Evolutionary conservation across 495 filamentous ascomycete genomes (phyloP), one percentile per base, ranked within the genome.

Genomic region (Daldinia bambusicola): DNA sequence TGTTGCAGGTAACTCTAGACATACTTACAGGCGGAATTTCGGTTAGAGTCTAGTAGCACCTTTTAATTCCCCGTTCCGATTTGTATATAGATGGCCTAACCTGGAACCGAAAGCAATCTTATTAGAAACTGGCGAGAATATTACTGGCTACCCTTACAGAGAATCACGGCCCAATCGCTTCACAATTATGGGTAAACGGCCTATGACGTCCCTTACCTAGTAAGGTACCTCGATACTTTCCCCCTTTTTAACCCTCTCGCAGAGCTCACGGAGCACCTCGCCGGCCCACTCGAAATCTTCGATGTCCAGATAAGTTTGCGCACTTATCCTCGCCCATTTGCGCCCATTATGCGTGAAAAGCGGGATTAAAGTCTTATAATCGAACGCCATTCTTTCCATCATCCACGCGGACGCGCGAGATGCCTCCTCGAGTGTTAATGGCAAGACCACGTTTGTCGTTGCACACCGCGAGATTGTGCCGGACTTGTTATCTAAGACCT

Each of bases 211-310:
- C 26, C 26, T 26, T 1, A 26, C 26, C 26, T 26, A 26, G 26
- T 26, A 26, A 26, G 3, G 26, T 0, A 34, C 32, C n/a, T 70
- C 45, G 56, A 62, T 65, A 57, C 81, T 87, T 73, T 90, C 88
- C 41, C 84, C 87, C 67, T 75, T 82, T 57, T 78, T 80, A 34
- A 90, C 89, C 72, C 88, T 80, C 55, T 82, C 83, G 74, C 88
- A 91, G 32, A 95, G 63, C 40, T 85, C 82, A 75, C 86, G 86
- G 73, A 96, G 74, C 36, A 85, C 77, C 48, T 80, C 67, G 0
- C 81, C 93, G 18, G 84, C 84, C 88, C 89, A 92, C 76, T 90
- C 88, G 72, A 96, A 96, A 81, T 97, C 93, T 1, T 82, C 83
- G 59, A 87, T 74, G 38, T 93, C 92, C 40, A 97, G 75, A 78